These are phyloP conservation scores for Dissophora globulifera DNA, from an alignment of 192 early-diverging fungal species.

Conservation along the genomic window DNA sequence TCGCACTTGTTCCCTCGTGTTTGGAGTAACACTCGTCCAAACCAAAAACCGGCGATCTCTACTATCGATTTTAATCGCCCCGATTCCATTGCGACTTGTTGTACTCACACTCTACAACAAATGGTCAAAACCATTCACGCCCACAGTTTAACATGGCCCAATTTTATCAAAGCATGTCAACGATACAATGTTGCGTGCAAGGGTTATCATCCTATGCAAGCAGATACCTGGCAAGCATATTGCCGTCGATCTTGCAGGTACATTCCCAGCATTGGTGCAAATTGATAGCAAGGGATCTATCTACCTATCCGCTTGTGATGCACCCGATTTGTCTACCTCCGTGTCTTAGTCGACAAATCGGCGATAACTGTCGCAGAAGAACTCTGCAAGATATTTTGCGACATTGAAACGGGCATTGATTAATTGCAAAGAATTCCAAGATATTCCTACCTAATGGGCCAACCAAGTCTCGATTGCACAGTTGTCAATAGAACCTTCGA, in stretches of 20 bases:
- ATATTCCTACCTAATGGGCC: slow-evolving; percentile 38
- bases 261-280: no score
- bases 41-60: not conserved
- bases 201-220: slow-evolving; percentile 30
- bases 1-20: slow-evolving; percentile 20
- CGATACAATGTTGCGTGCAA: slow-evolving; percentile 24
- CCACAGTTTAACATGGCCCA: slow-evolving; percentile 26
- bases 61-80: no score
- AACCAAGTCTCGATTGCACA: slow-evolving; percentile 47
- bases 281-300: no score
- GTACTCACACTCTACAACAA: not conserved
- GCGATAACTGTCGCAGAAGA: not conserved
- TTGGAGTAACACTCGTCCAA: not conserved
- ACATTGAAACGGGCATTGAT: slow-evolving; percentile 24
- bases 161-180: slow-evolving; percentile 16
- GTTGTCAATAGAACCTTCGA: slow-evolving; percentile 38
- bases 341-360: slow-evolving; percentile 8
- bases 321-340: slow-evolving; percentile 35
- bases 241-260: slow-evolving; percentile 37
- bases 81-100: no score
- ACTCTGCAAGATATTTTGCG: slow-evolving; percentile 27
- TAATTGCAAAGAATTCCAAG: slow-evolving; percentile 37
- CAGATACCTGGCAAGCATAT: slow-evolving; percentile 32
- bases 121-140: slow-evolving; percentile 28
- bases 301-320: slow-evolving; percentile 7